Conservation (phyloP, 2,329 filamentous ascomycete genomes). For the Byssothecium circinans region DNA sequence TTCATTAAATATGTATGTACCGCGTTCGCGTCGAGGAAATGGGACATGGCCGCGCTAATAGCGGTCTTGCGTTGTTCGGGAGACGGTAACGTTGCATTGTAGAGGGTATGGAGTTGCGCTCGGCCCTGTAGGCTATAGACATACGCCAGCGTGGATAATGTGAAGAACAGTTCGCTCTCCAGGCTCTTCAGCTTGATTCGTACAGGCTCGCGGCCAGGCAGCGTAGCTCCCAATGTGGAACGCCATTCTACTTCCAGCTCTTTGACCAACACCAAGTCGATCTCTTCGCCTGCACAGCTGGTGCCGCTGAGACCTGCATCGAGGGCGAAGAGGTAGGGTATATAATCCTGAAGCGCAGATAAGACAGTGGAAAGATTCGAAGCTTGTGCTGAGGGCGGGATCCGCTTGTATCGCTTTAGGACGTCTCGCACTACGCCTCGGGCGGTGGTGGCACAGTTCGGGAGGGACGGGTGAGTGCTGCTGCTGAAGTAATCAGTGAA, state of each 20-base stretch:
- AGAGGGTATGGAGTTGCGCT: constrained; percentile 70
- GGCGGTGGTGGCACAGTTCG: constrained; percentile 77
- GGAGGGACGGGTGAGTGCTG: constrained; percentile 84
- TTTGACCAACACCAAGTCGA: constrained; percentile 68
- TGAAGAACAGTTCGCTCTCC: constrained; percentile 81
- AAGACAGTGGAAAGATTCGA: constrained; percentile 71
- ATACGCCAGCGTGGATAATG: constrained; percentile 74
- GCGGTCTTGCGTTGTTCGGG: constrained; percentile 68
- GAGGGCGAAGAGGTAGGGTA: constrained; percentile 80
- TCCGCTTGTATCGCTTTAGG: constrained; percentile 86
- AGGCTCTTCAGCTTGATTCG: constrained; percentile 73
- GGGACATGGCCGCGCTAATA: constrained; percentile 73
- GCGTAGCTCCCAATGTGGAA: constrained; percentile 69
- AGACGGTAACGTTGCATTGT: constrained; percentile 59
- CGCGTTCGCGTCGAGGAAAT: constrained; percentile 75
- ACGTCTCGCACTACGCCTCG: constrained; percentile 80
- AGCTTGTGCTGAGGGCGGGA: constrained; percentile 70
- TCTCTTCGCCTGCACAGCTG: constrained; percentile 59
- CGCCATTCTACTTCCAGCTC: constrained; percentile 78
- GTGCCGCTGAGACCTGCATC: constrained; percentile 69
- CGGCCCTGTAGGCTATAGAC: constrained; percentile 73
- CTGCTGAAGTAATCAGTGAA: constrained; percentile 78
- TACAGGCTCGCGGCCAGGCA: constrained; percentile 59
- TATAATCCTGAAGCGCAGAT: constrained; percentile 71
- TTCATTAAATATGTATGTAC: constrained; percentile 72